Base-by-base conservation (phyloP, 2,329 filamentous ascomycete genomes). In the Trichoderma koningiopsis region DNA sequence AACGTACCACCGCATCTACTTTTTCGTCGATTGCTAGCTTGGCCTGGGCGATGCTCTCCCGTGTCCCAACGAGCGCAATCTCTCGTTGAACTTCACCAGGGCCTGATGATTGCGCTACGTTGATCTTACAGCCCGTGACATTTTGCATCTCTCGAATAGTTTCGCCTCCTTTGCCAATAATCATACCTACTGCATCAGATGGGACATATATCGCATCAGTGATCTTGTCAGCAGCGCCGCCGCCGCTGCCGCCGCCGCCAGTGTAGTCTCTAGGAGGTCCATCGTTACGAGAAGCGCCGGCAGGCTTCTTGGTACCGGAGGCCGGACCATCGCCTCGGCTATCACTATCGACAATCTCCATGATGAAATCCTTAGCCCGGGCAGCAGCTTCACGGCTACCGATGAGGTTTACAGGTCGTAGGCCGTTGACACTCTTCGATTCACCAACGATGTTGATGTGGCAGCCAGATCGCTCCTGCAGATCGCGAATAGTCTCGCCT, bases 371-470 rank as follows among this genome's bases (percentile, higher is more conserved):
- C 81, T 96, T 95, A 49, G 94, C 94, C 72, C 88, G 87, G 58
- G 89, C 88, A 60, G 93, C 91, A 64, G 93, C 90, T 75, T 90
- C 87, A 53, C 87, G 87, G 53, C 90, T 89, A 70, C 94, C 94
- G 74, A 97, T 97, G 60, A 97, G 85, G 78, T 97, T 97, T 72
- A 97, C 93, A 33, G 94, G 94, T 62, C 94, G 89, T 71, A 97
- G 84, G 56, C 94, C 94, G 77, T 96, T 96, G 73, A 97, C 88
- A 77, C 93, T 97, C 85, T 97, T 96, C 73, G 93, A 93, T 81
- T 97, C 94, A 75, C 92, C 92, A 52, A 97, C 92, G 76, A 97
- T 97, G 79, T 97, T 97, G 79, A 97, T 93, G 79, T 97, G 94
- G 79, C 94, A 97, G n/a, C 92, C 92, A 75, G 92, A 96, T 71